Evolutionary conservation across 106 monocot species (phyloP), one percentile per base, ranked within the genome.

Genomic region (Dioscorea zingiberensis): DNA sequence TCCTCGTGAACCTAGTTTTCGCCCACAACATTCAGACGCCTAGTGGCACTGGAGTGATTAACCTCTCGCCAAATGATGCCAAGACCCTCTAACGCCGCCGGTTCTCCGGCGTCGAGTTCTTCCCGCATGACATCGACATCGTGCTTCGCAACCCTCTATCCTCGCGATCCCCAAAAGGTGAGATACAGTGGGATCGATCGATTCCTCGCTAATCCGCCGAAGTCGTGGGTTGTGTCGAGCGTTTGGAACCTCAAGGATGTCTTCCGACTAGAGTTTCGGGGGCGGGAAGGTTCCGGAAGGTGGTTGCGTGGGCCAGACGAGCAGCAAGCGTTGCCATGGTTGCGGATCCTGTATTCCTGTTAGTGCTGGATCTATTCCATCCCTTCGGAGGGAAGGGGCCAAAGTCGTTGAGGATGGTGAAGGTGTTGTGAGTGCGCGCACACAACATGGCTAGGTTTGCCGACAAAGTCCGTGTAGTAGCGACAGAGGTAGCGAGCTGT

Each of bases 1-100:
- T 91, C 48, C 84, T 87, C 16, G 87, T 91, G 22, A 81, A 91
- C 10, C 91, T 87, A 23, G 91, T 91, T 22, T 84, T 80, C 71
- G 75, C 71, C 44, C 86, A 83, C 67, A 71, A 71, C 44, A 61
- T 58, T 27, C 76, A 32, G 9, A 6, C 23, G 12, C 60, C 80
- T 1, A 64, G 74, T 63, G 25, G 59, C 7, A 46, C 58, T 23
- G 15, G 70, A 24, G 29, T 87, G 32, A 22, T 83, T 55, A 62
- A 25, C 44, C 62, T 87, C 54, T 38, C 54, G 17, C 67, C 45
- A n/a, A n/a, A n/a, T n/a, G 80, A 83, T 21, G 83, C 87, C 49
- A 77, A 80, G 58, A 16, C 21, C 51, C 80, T 87, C 32, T 87
- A 87, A 68, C 69, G 80, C 25, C 32, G 55, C 47, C 58, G 64